Evolutionary conservation across 257 asterid genomes (phyloP), one percentile per base, ranked within the genome.

Genomic region (Solanum dulcamara): DNA sequence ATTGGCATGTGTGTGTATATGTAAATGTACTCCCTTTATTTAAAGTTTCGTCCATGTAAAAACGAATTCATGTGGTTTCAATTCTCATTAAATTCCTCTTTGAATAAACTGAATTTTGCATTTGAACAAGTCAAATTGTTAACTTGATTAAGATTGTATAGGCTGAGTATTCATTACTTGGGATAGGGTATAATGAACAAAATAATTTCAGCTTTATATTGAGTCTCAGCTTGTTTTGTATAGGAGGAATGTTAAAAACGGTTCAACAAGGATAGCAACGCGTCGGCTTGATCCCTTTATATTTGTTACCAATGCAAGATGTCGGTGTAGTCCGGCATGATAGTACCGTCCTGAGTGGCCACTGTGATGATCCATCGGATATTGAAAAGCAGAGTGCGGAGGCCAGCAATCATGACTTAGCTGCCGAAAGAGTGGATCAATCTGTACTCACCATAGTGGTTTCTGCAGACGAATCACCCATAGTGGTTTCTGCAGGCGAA

Each of bases 331-430:
- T 44, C 82, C 60, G 17, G 82, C 60, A 75, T 44, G 82, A 75
- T 46, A 44, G 26, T 7, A 75, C 82, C 26, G 17, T 14, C 7
- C 70, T 62, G 20, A 37, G 35, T 62, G 37, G 71, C 62, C 74
- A 32, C 62, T 28, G 64, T n/a, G 85, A 60, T 60, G 60, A 46
- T 80, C 40, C 32, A 10, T 85, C 42, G 62, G 80, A 67, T 75
- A 48, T 80, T 70, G 88, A 85, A 68, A 88, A 82, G 51, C 88
- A 75, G 62, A 85, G 26, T 66, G 83, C 38, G 32, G 90, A 85
- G 64, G 85, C 51, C 64, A 59, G 35, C 51, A 35, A 80, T 59
- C 44, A 26, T 44, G 46, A 38, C 71, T 77, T 40, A 35, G 60
- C 30, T 60, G 40, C 53, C 32, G 82, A 74, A 71, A 60, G 35